Evolutionary conservation across 306 rosid genomes (phyloP).

Genomic region (Prunus padus): DNA sequence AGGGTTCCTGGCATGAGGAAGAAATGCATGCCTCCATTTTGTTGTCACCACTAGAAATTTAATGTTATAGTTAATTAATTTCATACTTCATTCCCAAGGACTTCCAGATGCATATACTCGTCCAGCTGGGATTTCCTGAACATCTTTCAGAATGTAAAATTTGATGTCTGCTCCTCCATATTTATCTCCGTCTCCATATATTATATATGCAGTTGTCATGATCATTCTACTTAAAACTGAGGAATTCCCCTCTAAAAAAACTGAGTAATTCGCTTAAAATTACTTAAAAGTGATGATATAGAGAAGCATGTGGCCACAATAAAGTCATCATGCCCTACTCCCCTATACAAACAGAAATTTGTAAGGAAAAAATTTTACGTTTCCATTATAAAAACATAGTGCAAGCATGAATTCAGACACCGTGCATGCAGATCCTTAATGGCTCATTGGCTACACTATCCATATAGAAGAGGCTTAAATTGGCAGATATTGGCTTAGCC

Average conservation of each 20-base stretch:
- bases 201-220: conserved; percentile 26
- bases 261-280: no score
- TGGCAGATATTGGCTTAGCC: rapidly evolving
- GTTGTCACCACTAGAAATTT: conserved; percentile 39
- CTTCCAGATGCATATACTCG: conserved; percentile 20
- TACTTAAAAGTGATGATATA: no score
- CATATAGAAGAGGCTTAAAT: neutral
- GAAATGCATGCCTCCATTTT: conserved; percentile 30
- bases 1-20: conserved; percentile 83
- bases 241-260: no score
- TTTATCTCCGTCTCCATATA: no score
- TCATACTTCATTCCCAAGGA: neutral
- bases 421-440: neutral
- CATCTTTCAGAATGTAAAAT: conserved; percentile 39
- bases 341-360: no score
- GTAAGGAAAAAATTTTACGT: no score
- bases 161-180: conserved; percentile 20
- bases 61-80: conserved; percentile 18
- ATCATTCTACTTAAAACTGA: conserved; percentile 29
- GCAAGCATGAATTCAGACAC: no score
- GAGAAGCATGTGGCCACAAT: no score
- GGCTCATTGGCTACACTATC: neutral
- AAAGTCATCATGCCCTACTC: no score
- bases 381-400: no score
- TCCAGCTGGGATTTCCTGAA: conserved; percentile 28